Conservation (phyloP, 768 basidiomycete species). For the Mycena epipterygia region DNA sequence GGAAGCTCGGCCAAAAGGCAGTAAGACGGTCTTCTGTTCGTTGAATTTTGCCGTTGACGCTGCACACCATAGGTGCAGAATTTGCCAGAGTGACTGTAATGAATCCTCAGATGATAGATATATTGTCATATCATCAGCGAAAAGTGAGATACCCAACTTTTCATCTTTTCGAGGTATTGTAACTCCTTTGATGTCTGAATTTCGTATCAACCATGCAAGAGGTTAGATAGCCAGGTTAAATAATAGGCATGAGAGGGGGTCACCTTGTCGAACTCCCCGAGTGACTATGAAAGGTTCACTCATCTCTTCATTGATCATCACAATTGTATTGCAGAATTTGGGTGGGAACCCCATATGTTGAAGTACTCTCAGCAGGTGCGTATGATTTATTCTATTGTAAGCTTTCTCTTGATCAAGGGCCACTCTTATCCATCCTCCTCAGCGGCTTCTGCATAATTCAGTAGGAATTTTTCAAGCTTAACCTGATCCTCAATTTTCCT, state of each 20-base stretch:
- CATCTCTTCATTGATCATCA: conserved; percentile 32
- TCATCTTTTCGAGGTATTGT: not conserved
- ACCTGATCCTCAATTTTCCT: too few relatives aligned
- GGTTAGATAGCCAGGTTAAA: conserved; percentile 47
- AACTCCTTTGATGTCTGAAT: not conserved
- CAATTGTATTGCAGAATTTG: conserved; percentile 22
- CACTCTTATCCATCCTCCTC: too few relatives aligned
- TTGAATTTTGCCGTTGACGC: conserved; percentile 53
- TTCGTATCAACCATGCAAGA: conserved; percentile 13
- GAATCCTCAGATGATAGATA: not conserved
- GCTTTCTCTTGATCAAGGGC: too few relatives aligned
- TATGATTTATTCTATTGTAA: not conserved
- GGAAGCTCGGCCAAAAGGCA: too few relatives aligned
- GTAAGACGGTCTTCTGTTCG: too few relatives aligned
- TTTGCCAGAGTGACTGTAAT: conserved; percentile 36
- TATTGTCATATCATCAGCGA: conserved; percentile 1
- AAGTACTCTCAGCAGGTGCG: not conserved
- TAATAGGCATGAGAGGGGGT: conserved; percentile 56
- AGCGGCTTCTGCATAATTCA: too few relatives aligned
- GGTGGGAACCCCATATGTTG: conserved; percentile 11
- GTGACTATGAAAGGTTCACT: conserved; percentile 25
- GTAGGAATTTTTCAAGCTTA: too few relatives aligned
- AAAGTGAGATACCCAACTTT: not conserved
- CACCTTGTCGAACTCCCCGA: conserved; percentile 43
- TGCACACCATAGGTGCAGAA: conserved; percentile 54